Evolutionary conservation across 306 rosid genomes (phyloP).

Genomic region (Gleditsia sinensis): DNA sequence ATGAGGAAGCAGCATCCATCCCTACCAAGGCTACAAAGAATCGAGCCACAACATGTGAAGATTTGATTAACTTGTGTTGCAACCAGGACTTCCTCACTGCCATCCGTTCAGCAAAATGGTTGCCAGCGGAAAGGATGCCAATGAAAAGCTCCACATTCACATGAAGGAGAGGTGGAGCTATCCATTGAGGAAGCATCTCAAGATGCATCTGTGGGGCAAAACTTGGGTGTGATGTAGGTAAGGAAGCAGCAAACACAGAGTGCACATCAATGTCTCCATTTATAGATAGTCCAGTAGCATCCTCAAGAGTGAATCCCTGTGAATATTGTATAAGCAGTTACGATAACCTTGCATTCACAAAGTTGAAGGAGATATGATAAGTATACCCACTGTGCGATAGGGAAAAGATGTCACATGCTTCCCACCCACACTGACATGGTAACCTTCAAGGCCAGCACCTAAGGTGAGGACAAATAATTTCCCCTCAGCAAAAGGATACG

Average conservation of each 20-base stretch:
- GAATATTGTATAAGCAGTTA: not conserved
- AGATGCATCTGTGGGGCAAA: conserved; percentile 84
- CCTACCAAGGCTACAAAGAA: conserved; percentile 94
- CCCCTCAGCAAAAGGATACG: conserved; percentile 90
- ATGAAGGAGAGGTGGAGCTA: conserved; percentile 59
- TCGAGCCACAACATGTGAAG: conserved; percentile 78
- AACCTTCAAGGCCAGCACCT: conserved; percentile 96
- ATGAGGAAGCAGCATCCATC: not conserved
- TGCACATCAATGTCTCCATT: conserved; percentile 89
- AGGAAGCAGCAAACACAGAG: conserved; percentile 77
- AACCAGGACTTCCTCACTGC: conserved; percentile 98
- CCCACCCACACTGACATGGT: conserved; percentile 88
- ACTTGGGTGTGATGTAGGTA: conserved; percentile 92
- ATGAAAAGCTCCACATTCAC: conserved; percentile 71
- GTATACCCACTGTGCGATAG: conserved; percentile 79
- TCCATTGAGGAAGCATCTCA: conserved; percentile 78
- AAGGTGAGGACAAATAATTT: conserved; percentile 82
- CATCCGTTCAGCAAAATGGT: conserved; percentile 96
- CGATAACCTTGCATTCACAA: not conserved
- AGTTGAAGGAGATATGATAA: conserved; percentile 21
- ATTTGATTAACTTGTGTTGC: conserved; percentile 79
- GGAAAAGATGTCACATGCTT: conserved; percentile 90
- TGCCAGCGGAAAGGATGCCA: conserved; percentile 95
- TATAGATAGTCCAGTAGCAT: conserved; percentile 85
- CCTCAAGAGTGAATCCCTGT: conserved; percentile 98